Percentiles rank a stretch among this genome's conserved stretches.
phyloP scores from a whole-genome alignment of 768 basidiomycete genomes.

The Hydnomerulius pinastri region DNA sequence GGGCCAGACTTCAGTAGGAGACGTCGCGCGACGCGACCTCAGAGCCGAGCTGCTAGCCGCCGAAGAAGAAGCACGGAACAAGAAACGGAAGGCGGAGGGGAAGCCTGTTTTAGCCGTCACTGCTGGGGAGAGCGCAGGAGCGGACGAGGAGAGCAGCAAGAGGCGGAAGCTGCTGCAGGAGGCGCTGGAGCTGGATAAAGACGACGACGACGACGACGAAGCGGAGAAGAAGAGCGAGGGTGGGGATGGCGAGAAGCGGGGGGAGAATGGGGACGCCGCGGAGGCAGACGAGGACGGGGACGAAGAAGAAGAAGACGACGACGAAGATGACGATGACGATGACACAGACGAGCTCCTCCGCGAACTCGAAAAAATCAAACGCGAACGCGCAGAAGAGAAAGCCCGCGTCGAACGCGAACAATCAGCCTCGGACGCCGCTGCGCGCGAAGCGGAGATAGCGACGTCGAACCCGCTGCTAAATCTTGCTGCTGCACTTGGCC shows the following conservation, averaged over 20 bases:
- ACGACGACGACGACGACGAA: slow-evolving; percentile 79
- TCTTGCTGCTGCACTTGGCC: slow-evolving; percentile 87
- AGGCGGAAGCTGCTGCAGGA: slow-evolving; percentile 87
- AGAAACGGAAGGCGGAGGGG: slow-evolving; percentile 92
- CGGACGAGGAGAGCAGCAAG: slow-evolving; percentile 71
- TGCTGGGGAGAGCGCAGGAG: slow-evolving; percentile 35
- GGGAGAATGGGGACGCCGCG: slow-evolving; percentile 42
- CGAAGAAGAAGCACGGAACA: slow-evolving; percentile 84
- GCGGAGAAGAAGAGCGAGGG: slow-evolving; percentile 38
- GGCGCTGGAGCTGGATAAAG: slow-evolving; percentile 84
- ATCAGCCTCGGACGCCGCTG: slow-evolving; percentile 56
- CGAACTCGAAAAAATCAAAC: slow-evolving; percentile 98
- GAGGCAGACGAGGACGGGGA: slow-evolving; percentile 54
- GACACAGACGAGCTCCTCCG: slow-evolving; percentile 92
- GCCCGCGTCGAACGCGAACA: slow-evolving; percentile 78
- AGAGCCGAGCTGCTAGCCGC: slow-evolving; percentile 81
- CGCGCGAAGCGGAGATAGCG: slow-evolving; percentile 82
- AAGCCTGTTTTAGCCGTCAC: slow-evolving; percentile 41
- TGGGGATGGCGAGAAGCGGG: slow-evolving; percentile 37
- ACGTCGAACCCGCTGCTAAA: slow-evolving; percentile 87
- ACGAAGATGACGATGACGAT: slow-evolving; percentile 40
- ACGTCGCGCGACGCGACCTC: slow-evolving; percentile 80
- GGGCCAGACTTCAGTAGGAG: slow-evolving; percentile 81
- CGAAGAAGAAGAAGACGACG: slow-evolving; percentile 62
- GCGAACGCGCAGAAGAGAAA: slow-evolving; percentile 93